A percentile compares a stretch with the other conserved stretches of the same genome.
Conservation (phyloP, 805 yeast genomes). For the Lipomyces sp. region DNA sequence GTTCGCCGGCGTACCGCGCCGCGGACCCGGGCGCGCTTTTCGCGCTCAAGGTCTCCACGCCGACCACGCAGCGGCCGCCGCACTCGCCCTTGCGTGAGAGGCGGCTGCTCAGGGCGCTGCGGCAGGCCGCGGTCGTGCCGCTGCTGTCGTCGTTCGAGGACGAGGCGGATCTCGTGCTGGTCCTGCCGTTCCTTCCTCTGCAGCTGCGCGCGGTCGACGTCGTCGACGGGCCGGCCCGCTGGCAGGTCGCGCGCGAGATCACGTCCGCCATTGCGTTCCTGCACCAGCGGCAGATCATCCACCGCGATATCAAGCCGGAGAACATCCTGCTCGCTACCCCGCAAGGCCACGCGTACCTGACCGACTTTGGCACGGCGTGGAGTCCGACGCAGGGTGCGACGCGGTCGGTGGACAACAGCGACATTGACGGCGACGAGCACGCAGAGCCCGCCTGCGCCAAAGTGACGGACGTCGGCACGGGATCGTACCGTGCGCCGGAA, state of each 20-base stretch:
- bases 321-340: constrained; percentile 54
- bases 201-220: constrained; percentile 42
- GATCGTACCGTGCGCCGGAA: constrained; percentile 72
- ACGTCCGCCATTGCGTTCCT: constrained; percentile 58
- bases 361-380: constrained; percentile 32
- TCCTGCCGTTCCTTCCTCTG: constrained; percentile 43
- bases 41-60: constrained; percentile 50
- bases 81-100: constrained; percentile 51
- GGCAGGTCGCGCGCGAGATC: constrained; percentile 43
- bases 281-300: constrained; percentile 68
- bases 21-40: constrained; percentile 23
- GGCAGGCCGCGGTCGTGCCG: constrained; percentile 26
- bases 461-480: constrained; percentile 57
- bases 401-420: constrained; percentile 45
- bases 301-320: constrained; percentile 82
- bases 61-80: constrained; percentile 53
- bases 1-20: neutral
- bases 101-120: constrained; percentile 37
- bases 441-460: constrained; percentile 35
- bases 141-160: constrained; percentile 34
- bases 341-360: constrained; percentile 28
- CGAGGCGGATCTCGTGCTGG: constrained; percentile 42
- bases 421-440: constrained; percentile 40
- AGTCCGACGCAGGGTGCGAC: constrained; percentile 33
- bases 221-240: constrained; percentile 27